Conservation (phyloP, 2,329 filamentous ascomycete species). For the Thyridium curvatum region DNA sequence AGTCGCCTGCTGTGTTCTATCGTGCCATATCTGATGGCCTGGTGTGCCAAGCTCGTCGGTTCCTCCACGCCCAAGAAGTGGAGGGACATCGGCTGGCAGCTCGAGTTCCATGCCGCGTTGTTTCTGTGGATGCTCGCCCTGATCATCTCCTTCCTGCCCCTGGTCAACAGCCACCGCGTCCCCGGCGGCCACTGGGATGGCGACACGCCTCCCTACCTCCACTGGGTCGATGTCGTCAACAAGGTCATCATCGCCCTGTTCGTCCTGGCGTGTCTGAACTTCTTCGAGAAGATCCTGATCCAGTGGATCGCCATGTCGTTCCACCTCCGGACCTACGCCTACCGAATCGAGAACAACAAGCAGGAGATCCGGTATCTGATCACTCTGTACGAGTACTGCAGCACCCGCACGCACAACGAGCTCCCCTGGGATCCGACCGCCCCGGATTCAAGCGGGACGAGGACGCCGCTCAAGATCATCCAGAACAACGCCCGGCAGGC, state of each 20-base stretch:
- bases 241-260: conserved; percentile 86
- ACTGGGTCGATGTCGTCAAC: conserved; percentile 74
- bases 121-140: conserved; percentile 92
- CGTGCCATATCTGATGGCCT: conserved; percentile 38
- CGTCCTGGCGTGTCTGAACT: conserved; percentile 72
- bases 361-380: conserved; percentile 55
- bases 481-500: conserved; percentile 70
- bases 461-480: conserved; percentile 69
- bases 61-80: conserved; percentile 91
- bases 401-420: conserved; percentile 58
- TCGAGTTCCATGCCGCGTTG: conserved; percentile 78
- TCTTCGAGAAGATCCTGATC: conserved; percentile 87
- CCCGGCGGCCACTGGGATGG: conserved; percentile 23
- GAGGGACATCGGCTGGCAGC: conserved; percentile 78
- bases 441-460: conserved; percentile 45
- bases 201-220: conserved; percentile 41
- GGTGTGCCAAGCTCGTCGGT: conserved; percentile 62
- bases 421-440: conserved; percentile 37
- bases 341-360: conserved; percentile 87
- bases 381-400: conserved; percentile 62
- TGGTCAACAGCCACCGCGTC: conserved; percentile 57
- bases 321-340: conserved; percentile 83
- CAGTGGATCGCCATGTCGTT: conserved; percentile 93
- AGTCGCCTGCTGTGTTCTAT: conserved; percentile 49
- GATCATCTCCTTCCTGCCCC: conserved; percentile 78